phyloP scores from a whole-genome alignment of 192 early-diverging fungal species.

The Allomyces macrogynus region DNA sequence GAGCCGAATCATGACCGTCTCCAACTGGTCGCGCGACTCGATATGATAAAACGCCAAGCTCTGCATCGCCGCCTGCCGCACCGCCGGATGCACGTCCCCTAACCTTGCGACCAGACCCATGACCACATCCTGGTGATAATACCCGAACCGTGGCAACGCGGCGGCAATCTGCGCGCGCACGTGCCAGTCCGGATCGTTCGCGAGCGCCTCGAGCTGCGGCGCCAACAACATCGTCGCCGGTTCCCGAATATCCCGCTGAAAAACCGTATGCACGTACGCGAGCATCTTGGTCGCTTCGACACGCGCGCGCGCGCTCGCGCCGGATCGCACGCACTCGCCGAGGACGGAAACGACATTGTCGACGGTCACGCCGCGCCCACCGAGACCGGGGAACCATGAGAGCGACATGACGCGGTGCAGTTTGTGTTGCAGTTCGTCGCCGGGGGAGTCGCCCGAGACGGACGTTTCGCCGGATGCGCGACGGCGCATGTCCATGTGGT shows the following conservation, averaged over 20 bases:
- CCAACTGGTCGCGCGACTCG: background rate
- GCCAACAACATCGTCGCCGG: background rate
- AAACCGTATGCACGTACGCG: background rate
- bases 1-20: background rate
- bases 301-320: background rate
- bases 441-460: too few species aligned
- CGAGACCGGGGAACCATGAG: background rate
- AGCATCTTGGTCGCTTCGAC: background rate
- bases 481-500: too few species aligned
- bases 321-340: background rate
- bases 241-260: background rate
- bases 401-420: background rate
- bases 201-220: background rate
- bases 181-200: background rate
- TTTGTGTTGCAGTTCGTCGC: background rate
- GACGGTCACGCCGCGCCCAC: background rate
- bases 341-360: background rate
- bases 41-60: background rate
- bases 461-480: too few species aligned
- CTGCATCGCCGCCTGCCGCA: background rate
- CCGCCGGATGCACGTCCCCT: background rate
- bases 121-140: background rate
- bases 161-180: background rate
- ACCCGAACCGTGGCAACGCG: background rate
- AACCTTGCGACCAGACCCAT: background rate